Base-by-base conservation (phyloP, 2,329 filamentous ascomycete genomes). In the Hypoxylon sp. region DNA sequence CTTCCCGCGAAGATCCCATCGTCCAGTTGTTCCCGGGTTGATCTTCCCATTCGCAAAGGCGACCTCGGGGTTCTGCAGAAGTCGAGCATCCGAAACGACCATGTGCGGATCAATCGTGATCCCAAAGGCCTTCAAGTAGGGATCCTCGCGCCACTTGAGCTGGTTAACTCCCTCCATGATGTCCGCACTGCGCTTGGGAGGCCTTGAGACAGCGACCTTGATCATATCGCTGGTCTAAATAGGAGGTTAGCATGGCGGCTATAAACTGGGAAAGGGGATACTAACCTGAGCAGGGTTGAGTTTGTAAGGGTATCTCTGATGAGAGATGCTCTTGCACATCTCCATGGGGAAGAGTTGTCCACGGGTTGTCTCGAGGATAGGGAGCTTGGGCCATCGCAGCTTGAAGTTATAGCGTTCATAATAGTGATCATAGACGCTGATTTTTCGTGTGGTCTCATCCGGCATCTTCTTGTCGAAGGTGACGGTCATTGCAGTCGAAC, bases 1-100 rank as follows among this genome's bases (percentile, higher is more conserved):
- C 71, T 90, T 91, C 20, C 85, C 86, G 29, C 90, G 85, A 7
- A 97, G 77, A 68, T 96, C 90, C 94, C 94, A 99, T 16, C 91
- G 87, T 23, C 93, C 94, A 20, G 73, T 71, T 12, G 79, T 81
- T 13, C 82, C 79, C 2, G 90, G 89, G 46, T 86, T 83, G 4
- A 77, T 73, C 12, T 75, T 73, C 9, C 75, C 75, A 17, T 75
- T 78, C 1, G 74, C 82, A 64, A 91, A 97, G 30, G 84, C 75
- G 7, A 97, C 82, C 17, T 81, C 78, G 0, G 94, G 93, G 3
- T 86, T 80, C 0, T 79, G 76, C 0, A 99, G 75, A 0, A 97
- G 68, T 2, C 86, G 83, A 13, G 88, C 93, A 44, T 88, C 81
- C 0, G 86, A 86, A 52, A 74, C 76, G 3, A 89, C 77, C 75